Evolutionary conservation across 2,329 filamentous ascomycete genomes (phyloP), one percentile per base, ranked within the genome.

Genomic region (Alternaria sp.): DNA sequence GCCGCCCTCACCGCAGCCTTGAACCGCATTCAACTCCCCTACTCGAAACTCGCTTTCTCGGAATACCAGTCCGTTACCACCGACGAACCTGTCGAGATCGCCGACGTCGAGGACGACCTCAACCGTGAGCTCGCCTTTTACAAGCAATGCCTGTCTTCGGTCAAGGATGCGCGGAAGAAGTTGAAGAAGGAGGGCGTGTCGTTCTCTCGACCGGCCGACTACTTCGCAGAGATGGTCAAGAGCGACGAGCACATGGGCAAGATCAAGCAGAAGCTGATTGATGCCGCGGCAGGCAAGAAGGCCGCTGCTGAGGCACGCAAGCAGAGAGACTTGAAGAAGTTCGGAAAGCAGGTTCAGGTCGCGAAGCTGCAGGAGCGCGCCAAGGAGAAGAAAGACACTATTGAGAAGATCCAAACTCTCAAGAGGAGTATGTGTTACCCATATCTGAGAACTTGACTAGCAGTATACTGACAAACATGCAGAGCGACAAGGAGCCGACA

Each of bases 211-310:
- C 96, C 96, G 4, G 90, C 88, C 60, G 96, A 99, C 83, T 99
- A 97, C 84, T 99, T 99, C 75, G 96, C 96, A 47, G 96, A 99
- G 86, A 99, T 98, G 94, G 90, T 97, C 75, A 98, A 98, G 88
- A 93, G 91, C 75, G 96, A 99, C 79, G 95, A 96, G 75, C 96
- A 97, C 81, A 99, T 99, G 96, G 92, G 92, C 79, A 94, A 92
- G 86, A 92, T 99, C 79, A 96, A 96, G 86, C 89, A 90, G 76
- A 97, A 96, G 86, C 85, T 98, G 75, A 87, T 97, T 66, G 94
- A 98, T 75, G 93, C 96, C 77, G 96, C 95, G 0, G 92, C 95
- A 11, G 86, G 89, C 65, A 97, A 97, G 87, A 97, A 97, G 85
- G 95, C 96, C 1, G 88, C 93, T 26, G 90, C 92, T 23, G 96